These are phyloP conservation scores for Isabelozyma gotoi DNA, from an alignment of 805 yeast species.

Conservation along the genomic window DNA sequence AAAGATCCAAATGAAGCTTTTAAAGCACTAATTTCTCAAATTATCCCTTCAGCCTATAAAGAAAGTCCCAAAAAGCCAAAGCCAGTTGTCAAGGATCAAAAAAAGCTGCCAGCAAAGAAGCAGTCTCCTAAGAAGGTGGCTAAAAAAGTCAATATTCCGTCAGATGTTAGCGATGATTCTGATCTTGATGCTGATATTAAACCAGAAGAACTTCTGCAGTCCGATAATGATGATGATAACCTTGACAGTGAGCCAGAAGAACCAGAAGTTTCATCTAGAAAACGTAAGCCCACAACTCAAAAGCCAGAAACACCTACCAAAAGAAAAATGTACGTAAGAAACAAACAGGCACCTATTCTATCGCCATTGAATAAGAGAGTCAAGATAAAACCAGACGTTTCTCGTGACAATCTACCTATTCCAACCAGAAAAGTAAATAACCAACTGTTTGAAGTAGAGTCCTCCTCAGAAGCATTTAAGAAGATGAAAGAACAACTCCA, in stretches of 20 bases:
- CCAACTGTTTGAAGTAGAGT: constrained; percentile 12
- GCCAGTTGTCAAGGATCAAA: constrained; percentile 5
- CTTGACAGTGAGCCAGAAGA: constrained; percentile 6
- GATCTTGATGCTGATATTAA: constrained; percentile 4
- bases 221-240: constrained; percentile 10
- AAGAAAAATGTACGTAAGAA: constrained; percentile 2
- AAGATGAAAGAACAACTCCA: constrained; percentile 42
- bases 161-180: constrained; percentile 5
- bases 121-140: constrained; percentile 7
- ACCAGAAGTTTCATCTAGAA: constrained; percentile 5
- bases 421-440: not conserved
- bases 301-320: constrained; percentile 3
- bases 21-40: constrained; percentile 24
- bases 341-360: constrained; percentile 10
- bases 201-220: constrained; percentile 7
- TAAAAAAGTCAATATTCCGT: constrained; percentile 11
- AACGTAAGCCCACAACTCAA: constrained; percentile 3
- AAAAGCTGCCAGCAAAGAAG: constrained; percentile 3
- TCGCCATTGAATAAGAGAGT: constrained; percentile 22
- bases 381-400: constrained; percentile 23
- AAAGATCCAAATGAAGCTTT: constrained; percentile 28
- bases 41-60: constrained; percentile 25
- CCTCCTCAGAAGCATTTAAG: constrained; percentile 30
- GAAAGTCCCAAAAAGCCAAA: constrained; percentile 4
- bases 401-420: constrained; percentile 7